Conservation (phyloP, 768 basidiomycete species). For the Boletus eberwhitei region DNA sequence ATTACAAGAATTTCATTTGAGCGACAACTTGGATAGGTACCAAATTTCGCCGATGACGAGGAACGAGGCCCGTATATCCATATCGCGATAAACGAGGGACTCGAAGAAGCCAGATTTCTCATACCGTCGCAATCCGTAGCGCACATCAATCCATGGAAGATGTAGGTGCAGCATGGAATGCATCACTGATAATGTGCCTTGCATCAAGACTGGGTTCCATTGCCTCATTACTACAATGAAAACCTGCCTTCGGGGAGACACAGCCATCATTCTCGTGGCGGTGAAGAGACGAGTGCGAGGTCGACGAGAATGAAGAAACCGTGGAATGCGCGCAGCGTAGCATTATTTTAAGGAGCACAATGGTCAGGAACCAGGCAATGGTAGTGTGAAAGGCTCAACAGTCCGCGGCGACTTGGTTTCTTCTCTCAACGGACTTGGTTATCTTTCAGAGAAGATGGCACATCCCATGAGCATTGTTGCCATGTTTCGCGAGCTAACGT, state of each 20-base stretch:
- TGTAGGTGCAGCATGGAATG: slow-evolving; percentile 6
- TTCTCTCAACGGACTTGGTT: slow-evolving; percentile 7
- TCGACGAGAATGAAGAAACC: slow-evolving; percentile 12
- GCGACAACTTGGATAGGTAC: slow-evolving; percentile 4
- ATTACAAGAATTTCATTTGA: slow-evolving; percentile 7
- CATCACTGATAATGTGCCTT: slow-evolving; percentile 12
- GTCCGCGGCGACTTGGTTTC: slow-evolving; percentile 14
- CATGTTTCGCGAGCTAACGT: slow-evolving; percentile 11
- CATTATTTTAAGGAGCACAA: slow-evolving; percentile 1
- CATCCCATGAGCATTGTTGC: not conserved
- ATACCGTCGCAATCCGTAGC: not conserved
- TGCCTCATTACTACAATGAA: slow-evolving; percentile 27
- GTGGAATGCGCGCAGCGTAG: slow-evolving; percentile 3
- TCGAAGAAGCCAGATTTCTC: slow-evolving; percentile 4
- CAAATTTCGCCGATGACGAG: slow-evolving; percentile 4
- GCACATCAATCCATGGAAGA: slow-evolving; percentile 17
- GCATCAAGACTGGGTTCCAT: slow-evolving; percentile 19
- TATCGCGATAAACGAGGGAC: slow-evolving; percentile 17
- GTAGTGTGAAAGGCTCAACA: slow-evolving; percentile 1
- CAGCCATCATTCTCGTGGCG: slow-evolving; percentile 9
- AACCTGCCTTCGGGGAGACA: slow-evolving; percentile 19
- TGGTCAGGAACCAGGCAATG: not conserved
- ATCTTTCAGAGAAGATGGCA: slow-evolving; percentile 18
- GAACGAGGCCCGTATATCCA: slow-evolving; percentile 10
- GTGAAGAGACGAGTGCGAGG: slow-evolving; percentile 5